A percentile compares a stretch with the other conserved stretches of the same genome.
These are phyloP conservation scores for Zelonia costaricensis DNA, from an alignment of 208 protist species.

Conservation along the genomic window DNA sequence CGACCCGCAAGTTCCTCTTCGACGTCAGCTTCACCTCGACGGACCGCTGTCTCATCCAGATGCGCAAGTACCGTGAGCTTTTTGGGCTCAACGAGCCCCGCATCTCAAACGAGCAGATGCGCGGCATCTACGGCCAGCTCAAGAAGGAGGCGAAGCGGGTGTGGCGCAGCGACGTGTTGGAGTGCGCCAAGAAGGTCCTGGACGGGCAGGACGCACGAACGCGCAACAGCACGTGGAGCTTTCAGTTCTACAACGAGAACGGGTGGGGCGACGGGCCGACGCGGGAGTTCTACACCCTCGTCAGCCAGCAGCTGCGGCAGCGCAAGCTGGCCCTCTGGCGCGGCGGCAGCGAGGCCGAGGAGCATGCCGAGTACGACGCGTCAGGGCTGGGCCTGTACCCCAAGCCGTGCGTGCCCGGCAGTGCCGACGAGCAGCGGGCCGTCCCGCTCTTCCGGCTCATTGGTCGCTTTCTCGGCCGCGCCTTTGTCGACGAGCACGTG, in stretches of 20 bases:
- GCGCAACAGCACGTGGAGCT: conserved; percentile 67
- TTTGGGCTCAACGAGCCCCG: conserved; percentile 20
- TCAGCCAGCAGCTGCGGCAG: conserved; percentile 66
- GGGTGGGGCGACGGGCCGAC: conserved; percentile 90
- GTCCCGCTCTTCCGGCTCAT: conserved; percentile 50
- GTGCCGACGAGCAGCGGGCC: conserved; percentile 8
- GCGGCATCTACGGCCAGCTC: conserved; percentile 21
- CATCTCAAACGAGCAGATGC: conserved; percentile 21
- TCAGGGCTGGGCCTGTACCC: conserved; percentile 63
- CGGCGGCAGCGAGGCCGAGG: conserved; percentile 30
- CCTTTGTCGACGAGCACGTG: conserved; percentile 80
- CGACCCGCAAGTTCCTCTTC: conserved; percentile 82
- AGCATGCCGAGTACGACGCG: conserved; percentile 55
- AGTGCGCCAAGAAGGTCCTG: conserved; percentile 69
- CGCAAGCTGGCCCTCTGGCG: conserved; percentile 66
- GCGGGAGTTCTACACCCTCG: conserved; percentile 89
- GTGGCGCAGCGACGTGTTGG: conserved; percentile 57
- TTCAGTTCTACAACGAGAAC: conserved; percentile 90
- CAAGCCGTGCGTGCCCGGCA: conserved; percentile 28
- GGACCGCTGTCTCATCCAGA: conserved; percentile 27
- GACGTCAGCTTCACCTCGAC: conserved; percentile 63
- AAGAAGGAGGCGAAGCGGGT: conserved; percentile 46
- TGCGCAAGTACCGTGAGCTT: conserved; percentile 31
- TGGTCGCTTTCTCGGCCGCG: conserved; percentile 77
- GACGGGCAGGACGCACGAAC: conserved; percentile 31